These are phyloP conservation scores for Syzygium grande DNA, from an alignment of 345 rosid genomes.

Conservation along the genomic window DNA sequence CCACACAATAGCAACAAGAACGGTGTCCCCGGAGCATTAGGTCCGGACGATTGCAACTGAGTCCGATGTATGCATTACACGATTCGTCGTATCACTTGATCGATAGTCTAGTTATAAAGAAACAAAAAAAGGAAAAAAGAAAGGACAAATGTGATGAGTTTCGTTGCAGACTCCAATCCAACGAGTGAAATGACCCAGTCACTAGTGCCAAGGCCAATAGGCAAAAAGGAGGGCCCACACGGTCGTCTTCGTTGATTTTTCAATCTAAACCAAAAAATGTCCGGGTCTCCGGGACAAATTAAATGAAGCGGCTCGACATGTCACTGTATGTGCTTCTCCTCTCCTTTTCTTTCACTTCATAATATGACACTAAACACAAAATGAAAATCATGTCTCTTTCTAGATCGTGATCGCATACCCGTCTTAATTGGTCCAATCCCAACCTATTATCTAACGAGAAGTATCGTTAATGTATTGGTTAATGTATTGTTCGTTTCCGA, in stretches of 20 bases:
- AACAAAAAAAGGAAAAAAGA: too few species aligned
- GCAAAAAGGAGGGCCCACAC: too few species aligned
- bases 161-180: neutral
- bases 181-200: neutral
- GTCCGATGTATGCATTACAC: neutral
- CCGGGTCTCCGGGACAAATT: fast-evolving
- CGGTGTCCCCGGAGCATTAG: neutral
- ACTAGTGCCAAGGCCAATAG: neutral
- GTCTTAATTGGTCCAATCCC: fast-evolving
- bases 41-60: neutral
- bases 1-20: neutral
- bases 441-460: neutral
- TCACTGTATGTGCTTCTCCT: neutral
- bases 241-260: neutral
- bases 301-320: neutral
- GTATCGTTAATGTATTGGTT: fast-evolving
- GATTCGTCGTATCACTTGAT: neutral
- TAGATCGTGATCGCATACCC: fast-evolving
- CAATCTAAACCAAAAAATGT: neutral
- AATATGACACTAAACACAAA: neutral
- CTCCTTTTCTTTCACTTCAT: neutral
- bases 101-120: neutral
- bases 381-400: neutral
- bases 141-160: neutral
- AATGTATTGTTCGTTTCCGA: neutral